Conservation (phyloP, 1,284 basidiomycete genomes). For the Pseudozyma flocculosa region DNA sequence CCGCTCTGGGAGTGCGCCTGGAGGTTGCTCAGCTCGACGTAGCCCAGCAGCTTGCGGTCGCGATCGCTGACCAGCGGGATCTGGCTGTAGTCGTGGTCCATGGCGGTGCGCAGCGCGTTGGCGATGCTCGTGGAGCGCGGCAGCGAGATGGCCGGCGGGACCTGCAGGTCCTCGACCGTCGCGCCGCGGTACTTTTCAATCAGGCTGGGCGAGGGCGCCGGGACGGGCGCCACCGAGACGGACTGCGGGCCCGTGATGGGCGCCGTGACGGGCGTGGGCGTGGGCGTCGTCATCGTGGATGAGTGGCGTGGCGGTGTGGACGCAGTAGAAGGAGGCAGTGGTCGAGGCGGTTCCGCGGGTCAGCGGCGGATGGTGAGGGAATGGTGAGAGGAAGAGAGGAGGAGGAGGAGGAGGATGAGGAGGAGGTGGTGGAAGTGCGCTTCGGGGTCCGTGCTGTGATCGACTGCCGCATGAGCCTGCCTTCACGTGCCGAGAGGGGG, state of each 20-base stretch:
- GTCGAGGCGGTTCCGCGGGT: no score
- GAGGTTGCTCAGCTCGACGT: slow-evolving; percentile 47
- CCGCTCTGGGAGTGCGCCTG: slow-evolving; percentile 30
- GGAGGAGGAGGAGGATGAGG: no score
- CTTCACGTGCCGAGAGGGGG: no score
- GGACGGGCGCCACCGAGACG: slow-evolving; percentile 28
- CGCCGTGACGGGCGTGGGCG: slow-evolving; percentile 29
- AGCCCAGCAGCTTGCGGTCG: slow-evolving; percentile 45
- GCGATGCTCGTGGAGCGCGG: slow-evolving; percentile 28
- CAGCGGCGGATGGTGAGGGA: no score
- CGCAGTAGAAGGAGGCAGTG: no score
- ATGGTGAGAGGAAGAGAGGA: no score
- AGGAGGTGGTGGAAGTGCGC: no score
- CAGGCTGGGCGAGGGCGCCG: slow-evolving; percentile 30
- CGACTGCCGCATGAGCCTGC: no score
- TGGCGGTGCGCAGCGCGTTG: slow-evolving; percentile 37
- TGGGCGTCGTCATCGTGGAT: slow-evolving; percentile 1
- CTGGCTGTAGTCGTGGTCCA: slow-evolving; percentile 53
- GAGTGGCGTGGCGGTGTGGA: background rate
- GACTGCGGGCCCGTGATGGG: slow-evolving; percentile 44
- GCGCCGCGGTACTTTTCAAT: slow-evolving; percentile 48
- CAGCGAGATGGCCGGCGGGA: slow-evolving; percentile 49
- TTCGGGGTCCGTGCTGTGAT: no score
- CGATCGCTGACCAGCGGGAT: slow-evolving; percentile 44
- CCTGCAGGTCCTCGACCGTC: slow-evolving; percentile 49